Conservation (phyloP, 2,329 filamentous ascomycete species). For the Penicillium crustosum region DNA sequence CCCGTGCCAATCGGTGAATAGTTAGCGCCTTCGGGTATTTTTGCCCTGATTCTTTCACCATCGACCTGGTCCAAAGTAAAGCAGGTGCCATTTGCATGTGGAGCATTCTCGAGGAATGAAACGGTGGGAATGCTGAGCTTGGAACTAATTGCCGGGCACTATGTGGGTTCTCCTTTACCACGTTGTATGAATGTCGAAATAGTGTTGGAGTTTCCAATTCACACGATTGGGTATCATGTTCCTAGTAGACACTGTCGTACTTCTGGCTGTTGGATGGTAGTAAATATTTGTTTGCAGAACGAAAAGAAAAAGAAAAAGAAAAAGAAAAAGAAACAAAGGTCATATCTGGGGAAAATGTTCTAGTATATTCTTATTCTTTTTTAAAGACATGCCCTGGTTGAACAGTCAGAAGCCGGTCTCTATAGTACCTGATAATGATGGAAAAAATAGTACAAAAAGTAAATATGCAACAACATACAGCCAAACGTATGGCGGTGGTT, state of each 20-base stretch:
- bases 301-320: too few species aligned
- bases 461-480: background rate
- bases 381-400: background rate
- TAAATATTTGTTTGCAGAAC: too few species aligned
- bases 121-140: background rate
- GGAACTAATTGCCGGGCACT: too few species aligned
- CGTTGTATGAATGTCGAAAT: too few species aligned
- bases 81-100: background rate
- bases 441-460: conserved; percentile 1
- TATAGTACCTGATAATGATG: background rate
- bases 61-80: background rate
- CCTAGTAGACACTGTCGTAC: too few species aligned
- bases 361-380: background rate
- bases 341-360: background rate
- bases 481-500: background rate
- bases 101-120: background rate
- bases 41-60: background rate
- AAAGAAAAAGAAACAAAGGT: too few species aligned
- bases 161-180: background rate
- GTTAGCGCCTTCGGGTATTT: background rate
- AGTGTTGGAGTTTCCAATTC: too few species aligned
- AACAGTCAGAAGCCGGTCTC: background rate
- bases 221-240: too few species aligned
- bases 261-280: too few species aligned
- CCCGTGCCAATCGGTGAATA: background rate